Conservation (phyloP, 225 moss, liverwort and hornwort genomes). For the Polytrichum formosum region DNA sequence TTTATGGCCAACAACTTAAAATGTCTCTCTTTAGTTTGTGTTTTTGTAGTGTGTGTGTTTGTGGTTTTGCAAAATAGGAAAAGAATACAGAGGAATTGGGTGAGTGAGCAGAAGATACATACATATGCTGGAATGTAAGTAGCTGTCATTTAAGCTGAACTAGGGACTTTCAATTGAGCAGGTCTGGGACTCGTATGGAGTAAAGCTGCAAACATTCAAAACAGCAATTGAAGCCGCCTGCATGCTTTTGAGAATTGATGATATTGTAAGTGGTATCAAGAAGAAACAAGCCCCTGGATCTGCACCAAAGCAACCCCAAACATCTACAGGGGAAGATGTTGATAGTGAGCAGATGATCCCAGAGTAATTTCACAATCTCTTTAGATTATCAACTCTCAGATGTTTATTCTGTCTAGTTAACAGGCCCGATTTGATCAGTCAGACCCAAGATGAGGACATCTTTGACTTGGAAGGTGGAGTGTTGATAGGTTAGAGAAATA, state of each 20-base stretch:
- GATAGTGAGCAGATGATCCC: conserved; percentile 94
- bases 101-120: too few relatives aligned
- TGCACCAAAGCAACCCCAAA: conserved; percentile 60
- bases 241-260: conserved; percentile 91
- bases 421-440: conserved; percentile 15
- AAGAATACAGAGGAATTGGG: too few relatives aligned
- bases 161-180: conserved; percentile 6
- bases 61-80: too few relatives aligned
- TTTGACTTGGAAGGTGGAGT: too few relatives aligned
- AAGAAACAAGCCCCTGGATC: conserved; percentile 77
- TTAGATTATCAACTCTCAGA: conserved; percentile 2
- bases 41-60: not conserved
- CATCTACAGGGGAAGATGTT: conserved; percentile 78
- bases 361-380: conserved; percentile 36
- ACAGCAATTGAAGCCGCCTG: conserved; percentile 93
- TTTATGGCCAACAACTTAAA: not conserved
- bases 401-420: conserved; percentile 12
- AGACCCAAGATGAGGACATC: not conserved
- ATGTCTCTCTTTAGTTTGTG: not conserved
- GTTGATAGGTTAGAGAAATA: too few relatives aligned
- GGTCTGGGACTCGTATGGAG: conserved; percentile 92
- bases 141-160: not conserved
- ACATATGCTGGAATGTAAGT: too few relatives aligned
- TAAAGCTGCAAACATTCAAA: conserved; percentile 87
- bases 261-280: conserved; percentile 91